Evolutionary conservation across 805 yeast genomes (phyloP).

Genomic region (Candida peoriensis): DNA sequence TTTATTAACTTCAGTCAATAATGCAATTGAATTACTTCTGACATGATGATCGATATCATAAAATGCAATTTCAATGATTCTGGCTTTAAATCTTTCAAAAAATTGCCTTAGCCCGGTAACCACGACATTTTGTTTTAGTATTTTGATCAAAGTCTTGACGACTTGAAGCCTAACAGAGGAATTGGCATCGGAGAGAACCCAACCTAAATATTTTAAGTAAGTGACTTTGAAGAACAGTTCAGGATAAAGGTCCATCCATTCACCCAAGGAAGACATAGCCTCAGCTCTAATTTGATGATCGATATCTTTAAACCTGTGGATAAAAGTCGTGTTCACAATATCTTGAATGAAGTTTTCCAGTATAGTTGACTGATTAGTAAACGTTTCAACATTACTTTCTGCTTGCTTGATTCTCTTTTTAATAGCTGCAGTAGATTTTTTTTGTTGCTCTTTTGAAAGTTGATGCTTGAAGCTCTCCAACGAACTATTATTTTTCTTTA

Average conservation of each 20-base stretch:
- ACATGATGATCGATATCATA: slow-evolving; percentile 54
- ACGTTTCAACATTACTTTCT: slow-evolving; percentile 34
- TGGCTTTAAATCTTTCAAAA: slow-evolving; percentile 64
- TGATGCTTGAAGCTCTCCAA: slow-evolving; percentile 35
- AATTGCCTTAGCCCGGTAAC: slow-evolving; percentile 72
- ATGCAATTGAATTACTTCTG: slow-evolving; percentile 42
- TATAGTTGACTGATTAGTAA: slow-evolving; percentile 45
- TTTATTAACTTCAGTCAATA: slow-evolving; percentile 51
- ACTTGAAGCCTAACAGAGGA: slow-evolving; percentile 61
- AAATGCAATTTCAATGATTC: slow-evolving; percentile 59
- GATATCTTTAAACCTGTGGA: slow-evolving; percentile 75
- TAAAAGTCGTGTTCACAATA: slow-evolving; percentile 59
- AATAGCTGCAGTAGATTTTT: slow-evolving; percentile 31
- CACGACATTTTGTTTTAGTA: slow-evolving; percentile 39
- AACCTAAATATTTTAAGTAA: slow-evolving; percentile 73
- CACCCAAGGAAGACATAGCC: slow-evolving; percentile 58
- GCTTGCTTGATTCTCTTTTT: slow-evolving; percentile 43
- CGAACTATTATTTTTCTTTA: slow-evolving; percentile 30
- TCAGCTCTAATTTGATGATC: slow-evolving; percentile 69
- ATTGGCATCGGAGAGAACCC: slow-evolving; percentile 74
- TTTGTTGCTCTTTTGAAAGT: slow-evolving; percentile 26
- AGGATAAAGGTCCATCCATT: slow-evolving; percentile 68
- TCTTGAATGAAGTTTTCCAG: slow-evolving; percentile 58
- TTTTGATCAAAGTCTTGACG: slow-evolving; percentile 45
- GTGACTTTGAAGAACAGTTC: slow-evolving; percentile 65